Evolutionary conservation across 2,329 filamentous ascomycete species (phyloP), one percentile per base, ranked within the genome.

Genomic region (Diaporthe sp.): DNA sequence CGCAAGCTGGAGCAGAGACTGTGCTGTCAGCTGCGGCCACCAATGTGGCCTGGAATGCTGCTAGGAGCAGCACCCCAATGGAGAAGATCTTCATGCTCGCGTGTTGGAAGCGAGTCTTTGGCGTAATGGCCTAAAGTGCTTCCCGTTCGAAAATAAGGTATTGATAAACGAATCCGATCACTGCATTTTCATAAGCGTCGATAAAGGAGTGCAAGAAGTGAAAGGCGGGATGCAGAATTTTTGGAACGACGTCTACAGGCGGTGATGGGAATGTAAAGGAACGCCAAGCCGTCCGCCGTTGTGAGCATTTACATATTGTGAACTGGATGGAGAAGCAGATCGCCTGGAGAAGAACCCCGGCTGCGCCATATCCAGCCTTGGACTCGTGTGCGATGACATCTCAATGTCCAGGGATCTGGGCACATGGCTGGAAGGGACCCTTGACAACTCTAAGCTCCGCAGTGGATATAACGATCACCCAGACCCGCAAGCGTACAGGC

Each of bases 381-480:
- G 32, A 37, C n/a, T 51, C 32, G 63, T 37, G 30, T 66, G 42
- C 30, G 44, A 66, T 50, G 63, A 51, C 44, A 37, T 51, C 44
- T 66, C 63, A 37, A 37, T 13, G 44, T 25, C 44, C 63, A 66
- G 44, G 63, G 63, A 66, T 66, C 63, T 66, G 44, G 42, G 63
- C 63, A 66, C 63, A 66, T 66, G 63, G 63, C 63, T 51, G 44
- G 44, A 30, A 51, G 63, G 44, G 35, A 51, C 63, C 63, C 63
- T 66, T 51, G 63, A 27, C 22, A 66, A 66, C 30, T 66, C 25
- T 66, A 37, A 51, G 44, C 63, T 51, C 63, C 63, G 63, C 63
- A 66, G 63, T 66, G 63, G 63, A 66, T 66, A 66, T 66, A 66
- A 66, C 44, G 63, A 66, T 66, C 63, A 66, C 44, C 63, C 9